phyloP scores from a whole-genome alignment of 352 stramenopile species.

The Lagenidium giganteum region DNA sequence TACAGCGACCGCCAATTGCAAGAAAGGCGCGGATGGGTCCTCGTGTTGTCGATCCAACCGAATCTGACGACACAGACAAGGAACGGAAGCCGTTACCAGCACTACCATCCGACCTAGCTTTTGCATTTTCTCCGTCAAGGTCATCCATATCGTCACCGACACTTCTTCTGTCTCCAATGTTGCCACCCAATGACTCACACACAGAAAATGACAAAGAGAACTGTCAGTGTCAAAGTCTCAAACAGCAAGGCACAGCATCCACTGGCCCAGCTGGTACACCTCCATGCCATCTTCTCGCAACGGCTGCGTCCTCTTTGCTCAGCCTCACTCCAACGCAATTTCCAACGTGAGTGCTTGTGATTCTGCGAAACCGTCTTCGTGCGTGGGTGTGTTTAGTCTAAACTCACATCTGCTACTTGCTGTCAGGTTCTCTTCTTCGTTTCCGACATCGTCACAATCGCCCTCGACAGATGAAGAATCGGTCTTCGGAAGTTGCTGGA shows the following conservation, averaged over 20 bases:
- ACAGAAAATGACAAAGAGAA: conserved; percentile 17
- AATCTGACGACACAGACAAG: conserved; percentile 6
- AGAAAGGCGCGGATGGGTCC: conserved; percentile 17
- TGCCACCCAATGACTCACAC: neutral
- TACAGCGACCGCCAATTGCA: conserved; percentile 8
- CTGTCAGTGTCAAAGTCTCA: neutral
- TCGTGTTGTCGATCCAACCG: conserved; percentile 19
- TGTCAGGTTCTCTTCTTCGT: too few species aligned
- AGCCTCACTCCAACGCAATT: conserved; percentile 21
- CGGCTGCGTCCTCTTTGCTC: conserved; percentile 22
- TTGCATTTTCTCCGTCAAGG: conserved; percentile 13
- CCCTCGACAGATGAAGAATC: too few species aligned
- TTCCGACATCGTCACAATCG: too few species aligned
- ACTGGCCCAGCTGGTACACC: conserved; percentile 7
- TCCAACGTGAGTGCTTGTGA: neutral
- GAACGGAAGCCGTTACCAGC: conserved; percentile 4
- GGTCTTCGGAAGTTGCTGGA: too few species aligned
- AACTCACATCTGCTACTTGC: too few species aligned
- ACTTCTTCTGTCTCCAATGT: conserved; percentile 15
- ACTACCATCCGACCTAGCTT: too few species aligned
- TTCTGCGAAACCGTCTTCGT: too few species aligned
- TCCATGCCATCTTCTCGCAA: conserved; percentile 16
- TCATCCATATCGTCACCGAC: conserved; percentile 18
- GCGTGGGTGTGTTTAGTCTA: too few species aligned
- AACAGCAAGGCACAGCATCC: conserved; percentile 7